Base-by-base conservation (phyloP, 2,329 filamentous ascomycete genomes). In the Scedosporium aurantiacum region DNA sequence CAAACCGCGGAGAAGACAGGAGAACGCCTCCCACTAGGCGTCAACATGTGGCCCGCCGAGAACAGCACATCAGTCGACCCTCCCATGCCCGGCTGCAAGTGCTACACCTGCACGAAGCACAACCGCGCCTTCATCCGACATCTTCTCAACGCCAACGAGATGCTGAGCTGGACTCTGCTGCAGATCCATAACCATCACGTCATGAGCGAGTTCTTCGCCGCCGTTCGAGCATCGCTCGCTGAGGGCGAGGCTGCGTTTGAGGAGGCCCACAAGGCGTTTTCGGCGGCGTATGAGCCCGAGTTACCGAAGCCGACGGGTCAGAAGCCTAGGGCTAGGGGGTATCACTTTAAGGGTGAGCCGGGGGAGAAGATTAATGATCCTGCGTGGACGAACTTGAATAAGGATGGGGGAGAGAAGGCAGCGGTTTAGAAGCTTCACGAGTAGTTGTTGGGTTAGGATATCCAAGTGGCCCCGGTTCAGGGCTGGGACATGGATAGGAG, bases 101-200 rank as follows among this genome's bases (percentile, higher is more conserved):
- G 94, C 78, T 93, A 96, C 72, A 79, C 91, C 23, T 99, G 94
- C 78, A 83, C 79, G 1, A 82, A 82, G 18, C 93, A 97, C 72
- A 91, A 96, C 73, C 80, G 87, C 58, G 93, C 94, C 0, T 99
- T 90, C 73, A 70, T 99, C 41, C 88, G 91, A 65, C 94, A 99
- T 72, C 80, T 97, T 1, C 82, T 99, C 5, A 81, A 84, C 56
- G 91, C 94, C 0, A 95, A 92, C 70, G 94, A 99, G 74, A 97
- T 99, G 94, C 84, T 97, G 4, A 93, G 88, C 25, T 99, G 94
- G 94, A 89, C 88, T 0, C 79, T 99, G 6, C 79, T 99, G 6
- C 93, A 97, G 72, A 81, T 96, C 3, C 94, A 99, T 75, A 99
- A 99, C 71, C 86, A 95, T 71, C 80, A 86, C 63, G 75, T 88